phyloP scores from a whole-genome alignment of 179 eudicot species.

The Vitellaria paradoxa region DNA sequence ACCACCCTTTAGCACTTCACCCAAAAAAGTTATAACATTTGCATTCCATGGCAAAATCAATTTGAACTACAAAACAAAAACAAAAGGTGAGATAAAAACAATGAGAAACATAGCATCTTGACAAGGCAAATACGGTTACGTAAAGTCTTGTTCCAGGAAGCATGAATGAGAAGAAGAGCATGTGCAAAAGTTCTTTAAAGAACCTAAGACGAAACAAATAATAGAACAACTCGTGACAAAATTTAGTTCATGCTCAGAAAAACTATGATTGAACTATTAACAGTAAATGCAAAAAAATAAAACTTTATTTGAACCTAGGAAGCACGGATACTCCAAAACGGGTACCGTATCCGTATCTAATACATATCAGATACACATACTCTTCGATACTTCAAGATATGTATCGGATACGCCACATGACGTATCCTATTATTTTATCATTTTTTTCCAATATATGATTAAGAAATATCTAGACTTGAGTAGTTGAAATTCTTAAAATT shows the following conservation, averaged over 20 bases:
- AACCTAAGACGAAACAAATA: neutral
- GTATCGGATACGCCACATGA: no score
- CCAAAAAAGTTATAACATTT: neutral
- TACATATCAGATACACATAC: no score
- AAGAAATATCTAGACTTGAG: no score
- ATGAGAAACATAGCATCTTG: neutral
- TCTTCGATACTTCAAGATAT: no score
- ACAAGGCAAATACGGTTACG: neutral
- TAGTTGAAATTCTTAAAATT: no score
- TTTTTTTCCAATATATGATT: no score
- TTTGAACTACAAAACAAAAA: neutral
- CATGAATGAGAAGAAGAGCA: neutral
- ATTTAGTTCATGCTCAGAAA: neutral
- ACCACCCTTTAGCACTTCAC: neutral
- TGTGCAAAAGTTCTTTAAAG: neutral
- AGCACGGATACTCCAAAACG: no score
- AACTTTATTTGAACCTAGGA: neutral
- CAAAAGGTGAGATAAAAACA: neutral
- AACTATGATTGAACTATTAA: neutral
- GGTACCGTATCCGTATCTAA: no score
- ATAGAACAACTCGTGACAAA: neutral
- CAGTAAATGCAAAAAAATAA: neutral
- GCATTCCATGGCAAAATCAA: constrained; percentile 2
- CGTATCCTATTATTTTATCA: no score
- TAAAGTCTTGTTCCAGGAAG: neutral